Conservation (phyloP, 2,329 filamentous ascomycete species). For the Fusarium sp. region DNA sequence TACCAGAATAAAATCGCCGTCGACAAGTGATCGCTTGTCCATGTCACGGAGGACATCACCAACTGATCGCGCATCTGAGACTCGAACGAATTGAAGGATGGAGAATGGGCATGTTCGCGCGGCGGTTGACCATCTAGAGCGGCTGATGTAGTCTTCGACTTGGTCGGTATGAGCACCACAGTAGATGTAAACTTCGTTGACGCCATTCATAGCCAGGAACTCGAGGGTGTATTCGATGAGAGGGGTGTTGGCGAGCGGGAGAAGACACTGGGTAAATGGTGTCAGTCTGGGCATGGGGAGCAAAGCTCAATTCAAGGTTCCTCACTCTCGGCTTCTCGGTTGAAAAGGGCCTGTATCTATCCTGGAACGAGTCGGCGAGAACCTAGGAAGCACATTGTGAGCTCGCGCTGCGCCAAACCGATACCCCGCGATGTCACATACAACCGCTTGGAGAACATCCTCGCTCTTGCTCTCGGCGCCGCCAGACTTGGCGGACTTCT, state of each 20-base stretch:
- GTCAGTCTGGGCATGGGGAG: slow-evolving; percentile 29
- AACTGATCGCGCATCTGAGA: slow-evolving; percentile 80
- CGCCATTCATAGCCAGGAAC: slow-evolving; percentile 91
- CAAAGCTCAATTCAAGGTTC: slow-evolving; percentile 10
- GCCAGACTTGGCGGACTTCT: slow-evolving; percentile 60
- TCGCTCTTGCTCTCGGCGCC: slow-evolving; percentile 63
- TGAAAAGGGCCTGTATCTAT: slow-evolving; percentile 87
- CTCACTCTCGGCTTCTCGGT: slow-evolving; percentile 84
- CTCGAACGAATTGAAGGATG: slow-evolving; percentile 82
- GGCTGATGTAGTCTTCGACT: slow-evolving; percentile 84
- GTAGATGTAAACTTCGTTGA: slow-evolving; percentile 94
- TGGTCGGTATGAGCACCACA: slow-evolving; percentile 86
- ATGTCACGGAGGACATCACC: slow-evolving; percentile 96
- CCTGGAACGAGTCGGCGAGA: slow-evolving; percentile 93
- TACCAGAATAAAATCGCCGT: slow-evolving; percentile 89
- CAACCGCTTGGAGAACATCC: slow-evolving; percentile 65
- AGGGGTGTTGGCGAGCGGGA: slow-evolving; percentile 91
- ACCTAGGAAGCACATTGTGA: slow-evolving; percentile 61
- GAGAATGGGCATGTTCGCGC: slow-evolving; percentile 72
- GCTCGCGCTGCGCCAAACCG: slow-evolving; percentile 28
- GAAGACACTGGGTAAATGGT: slow-evolving; percentile 72
- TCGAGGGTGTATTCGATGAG: slow-evolving; percentile 98
- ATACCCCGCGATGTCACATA: slow-evolving; percentile 51
- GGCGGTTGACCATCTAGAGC: slow-evolving; percentile 73
- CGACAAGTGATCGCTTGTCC: slow-evolving; percentile 83